Evolutionary conservation across 2,329 filamentous ascomycete species (phyloP).

Genomic region (Arthrobotrys sinensis): DNA sequence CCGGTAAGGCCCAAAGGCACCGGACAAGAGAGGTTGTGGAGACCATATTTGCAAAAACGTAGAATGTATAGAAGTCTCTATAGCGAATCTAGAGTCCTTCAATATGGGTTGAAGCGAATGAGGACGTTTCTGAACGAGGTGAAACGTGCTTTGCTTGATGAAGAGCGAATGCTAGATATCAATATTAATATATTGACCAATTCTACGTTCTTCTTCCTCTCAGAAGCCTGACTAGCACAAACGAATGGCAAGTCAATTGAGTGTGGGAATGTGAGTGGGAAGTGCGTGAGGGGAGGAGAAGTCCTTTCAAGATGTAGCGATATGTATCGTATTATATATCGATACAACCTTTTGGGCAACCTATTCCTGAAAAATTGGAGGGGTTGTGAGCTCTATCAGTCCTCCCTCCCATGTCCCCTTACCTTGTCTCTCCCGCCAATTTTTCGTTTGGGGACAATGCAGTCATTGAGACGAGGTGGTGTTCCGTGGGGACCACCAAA

Average conservation of each 20-base stretch:
- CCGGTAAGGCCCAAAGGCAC: slow-evolving; percentile 36
- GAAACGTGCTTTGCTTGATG: slow-evolving; percentile 38
- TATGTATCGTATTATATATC: slow-evolving; percentile 52
- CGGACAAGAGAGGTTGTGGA: slow-evolving; percentile 34
- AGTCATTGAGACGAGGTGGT: slow-evolving; percentile 26
- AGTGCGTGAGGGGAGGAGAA: slow-evolving; percentile 6
- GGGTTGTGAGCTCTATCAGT: slow-evolving; percentile 40
- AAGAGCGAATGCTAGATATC: slow-evolving; percentile 49
- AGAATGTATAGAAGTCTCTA: slow-evolving; percentile 35
- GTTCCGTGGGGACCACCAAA: slow-evolving; percentile 32
- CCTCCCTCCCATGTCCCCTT: slow-evolving; percentile 16
- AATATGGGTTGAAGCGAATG: slow-evolving; percentile 38
- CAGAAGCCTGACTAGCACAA: slow-evolving; percentile 46
- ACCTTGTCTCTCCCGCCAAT: slow-evolving; percentile 11
- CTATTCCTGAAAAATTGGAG: slow-evolving; percentile 22
- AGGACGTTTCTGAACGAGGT: slow-evolving; percentile 49
- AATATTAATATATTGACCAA: slow-evolving; percentile 20
- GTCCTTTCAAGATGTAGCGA: background rate
- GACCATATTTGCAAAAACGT: slow-evolving; percentile 40
- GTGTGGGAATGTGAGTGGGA: slow-evolving; percentile 27
- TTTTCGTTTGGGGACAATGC: slow-evolving; percentile 20
- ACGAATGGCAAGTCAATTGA: slow-evolving; percentile 54
- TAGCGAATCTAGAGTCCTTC: slow-evolving; percentile 43
- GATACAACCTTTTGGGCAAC: slow-evolving; percentile 8
- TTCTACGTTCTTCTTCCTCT: slow-evolving; percentile 34